These are phyloP conservation scores for Sugiyamaella pinicola DNA, from an alignment of 1,139 yeast species.

Conservation along the genomic window DNA sequence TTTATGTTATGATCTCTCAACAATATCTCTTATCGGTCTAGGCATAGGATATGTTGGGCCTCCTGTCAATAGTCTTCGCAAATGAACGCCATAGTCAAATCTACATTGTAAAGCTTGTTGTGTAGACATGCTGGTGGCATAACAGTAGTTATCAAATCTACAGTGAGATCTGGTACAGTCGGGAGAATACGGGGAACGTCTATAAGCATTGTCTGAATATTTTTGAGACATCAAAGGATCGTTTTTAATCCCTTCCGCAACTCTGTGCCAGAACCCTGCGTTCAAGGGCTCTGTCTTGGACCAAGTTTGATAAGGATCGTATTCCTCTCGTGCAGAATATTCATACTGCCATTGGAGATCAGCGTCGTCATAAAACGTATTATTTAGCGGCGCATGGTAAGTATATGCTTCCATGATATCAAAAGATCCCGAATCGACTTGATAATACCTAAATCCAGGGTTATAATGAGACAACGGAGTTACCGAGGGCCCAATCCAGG, in stretches of 20 bases:
- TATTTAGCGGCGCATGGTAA: slow-evolving; percentile 46
- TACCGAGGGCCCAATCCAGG: slow-evolving; percentile 68
- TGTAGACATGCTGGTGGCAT: slow-evolving; percentile 36
- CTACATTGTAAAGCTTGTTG: slow-evolving; percentile 34
- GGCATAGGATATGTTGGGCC: slow-evolving; percentile 38
- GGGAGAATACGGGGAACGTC: slow-evolving; percentile 52
- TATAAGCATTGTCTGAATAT: slow-evolving; percentile 52
- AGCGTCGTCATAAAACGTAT: slow-evolving; percentile 45
- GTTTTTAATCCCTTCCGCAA: slow-evolving; percentile 35
- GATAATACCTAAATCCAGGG: slow-evolving; percentile 74
- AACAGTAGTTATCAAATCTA: slow-evolving; percentile 37
- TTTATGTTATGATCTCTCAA: slow-evolving; percentile 18
- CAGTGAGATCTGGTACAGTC: slow-evolving; percentile 34
- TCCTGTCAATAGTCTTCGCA: slow-evolving; percentile 25
- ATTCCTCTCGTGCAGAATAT: slow-evolving; percentile 40
- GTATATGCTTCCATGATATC: slow-evolving; percentile 62
- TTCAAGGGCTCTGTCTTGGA: slow-evolving; percentile 38
- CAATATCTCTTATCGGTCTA: slow-evolving; percentile 29
- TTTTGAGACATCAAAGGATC: slow-evolving; percentile 50
- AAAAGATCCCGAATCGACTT: slow-evolving; percentile 65
- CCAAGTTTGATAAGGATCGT: slow-evolving; percentile 34
- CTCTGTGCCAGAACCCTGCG: slow-evolving; percentile 40
- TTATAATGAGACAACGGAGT: slow-evolving; percentile 62
- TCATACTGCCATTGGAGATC: slow-evolving; percentile 35
- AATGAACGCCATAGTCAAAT: slow-evolving; percentile 20